phyloP scores from a whole-genome alignment of 2,329 filamentous ascomycete genomes.

The Lecanosticta acicola region DNA sequence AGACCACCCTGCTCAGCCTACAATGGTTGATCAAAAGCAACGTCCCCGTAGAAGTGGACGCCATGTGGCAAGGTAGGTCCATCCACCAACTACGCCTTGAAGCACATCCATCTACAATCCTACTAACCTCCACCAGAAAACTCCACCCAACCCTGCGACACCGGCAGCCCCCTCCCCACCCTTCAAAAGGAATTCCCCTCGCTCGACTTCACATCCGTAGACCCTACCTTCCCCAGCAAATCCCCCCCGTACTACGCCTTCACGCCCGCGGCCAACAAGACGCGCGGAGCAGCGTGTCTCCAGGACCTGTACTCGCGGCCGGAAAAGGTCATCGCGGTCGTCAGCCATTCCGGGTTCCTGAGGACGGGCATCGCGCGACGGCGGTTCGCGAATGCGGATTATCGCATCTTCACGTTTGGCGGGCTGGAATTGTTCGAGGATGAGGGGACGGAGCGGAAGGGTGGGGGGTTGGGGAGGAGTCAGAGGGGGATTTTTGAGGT shows the following conservation, averaged over 20 bases:
- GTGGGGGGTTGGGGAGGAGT: conserved; percentile 18
- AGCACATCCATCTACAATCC: background rate
- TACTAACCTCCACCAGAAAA: conserved; percentile 32
- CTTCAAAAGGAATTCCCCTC: conserved; percentile 48
- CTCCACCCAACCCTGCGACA: conserved; percentile 54
- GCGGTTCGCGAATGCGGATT: conserved; percentile 20
- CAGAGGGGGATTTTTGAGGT: conserved; percentile 16
- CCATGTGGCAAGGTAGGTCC: conserved; percentile 58
- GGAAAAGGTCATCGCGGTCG: conserved; percentile 59
- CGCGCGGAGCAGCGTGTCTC: conserved; percentile 50
- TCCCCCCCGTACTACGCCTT: conserved; percentile 50
- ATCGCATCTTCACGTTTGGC: conserved; percentile 15
- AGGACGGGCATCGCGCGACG: conserved; percentile 14
- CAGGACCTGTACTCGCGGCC: conserved; percentile 47
- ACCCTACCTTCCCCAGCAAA: conserved; percentile 60
- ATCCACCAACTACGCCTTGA: background rate
- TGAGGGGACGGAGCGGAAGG: conserved; percentile 11
- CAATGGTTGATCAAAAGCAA: conserved; percentile 54
- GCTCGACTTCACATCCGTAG: conserved; percentile 53
- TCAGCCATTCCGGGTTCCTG: conserved; percentile 32
- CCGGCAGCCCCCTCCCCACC: conserved; percentile 46
- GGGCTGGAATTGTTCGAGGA: conserved; percentile 14
- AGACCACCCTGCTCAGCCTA: conserved; percentile 56
- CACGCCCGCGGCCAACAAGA: conserved; percentile 49
- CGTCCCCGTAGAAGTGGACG: conserved; percentile 52